These are phyloP conservation scores for Mycothermus thermophilus DNA, from an alignment of 495 filamentous ascomycete genomes.

Conservation along the genomic window DNA sequence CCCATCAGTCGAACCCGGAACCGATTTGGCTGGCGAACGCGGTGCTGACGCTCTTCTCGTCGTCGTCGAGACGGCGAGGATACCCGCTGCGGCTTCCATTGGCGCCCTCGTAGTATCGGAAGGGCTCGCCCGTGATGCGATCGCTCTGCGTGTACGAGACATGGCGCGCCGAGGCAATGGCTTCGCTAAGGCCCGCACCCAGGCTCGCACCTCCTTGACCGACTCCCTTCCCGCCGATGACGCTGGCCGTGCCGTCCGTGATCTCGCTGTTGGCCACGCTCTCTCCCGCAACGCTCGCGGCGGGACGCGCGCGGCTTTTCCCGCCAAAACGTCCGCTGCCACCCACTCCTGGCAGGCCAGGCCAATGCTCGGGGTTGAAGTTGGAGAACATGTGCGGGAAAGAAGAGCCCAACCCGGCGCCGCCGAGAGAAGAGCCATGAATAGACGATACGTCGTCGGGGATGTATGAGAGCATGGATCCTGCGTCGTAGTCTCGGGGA, in stretches of 20 bases:
- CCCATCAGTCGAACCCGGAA: conserved; percentile 79
- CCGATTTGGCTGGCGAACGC: conserved; percentile 92
- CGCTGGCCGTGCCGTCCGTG: conserved; percentile 63
- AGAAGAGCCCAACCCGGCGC: conserved; percentile 59
- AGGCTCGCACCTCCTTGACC: conserved; percentile 63
- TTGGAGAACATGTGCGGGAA: conserved; percentile 94
- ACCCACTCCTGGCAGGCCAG: conserved; percentile 53
- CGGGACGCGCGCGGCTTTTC: conserved; percentile 46
- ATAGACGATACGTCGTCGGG: conserved; percentile 95
- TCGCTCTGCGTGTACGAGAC: conserved; percentile 37
- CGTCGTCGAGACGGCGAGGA: conserved; percentile 76
- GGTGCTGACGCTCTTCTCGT: conserved; percentile 87
- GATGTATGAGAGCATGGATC: conserved; percentile 84
- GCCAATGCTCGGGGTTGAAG: conserved; percentile 81
- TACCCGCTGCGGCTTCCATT: conserved; percentile 55
- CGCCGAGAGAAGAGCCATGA: conserved; percentile 80
- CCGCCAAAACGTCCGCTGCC: conserved; percentile 39
- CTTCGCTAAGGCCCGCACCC: conserved; percentile 62
- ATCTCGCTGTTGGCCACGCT: conserved; percentile 79
- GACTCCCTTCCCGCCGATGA: conserved; percentile 60
- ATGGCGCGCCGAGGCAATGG: conserved; percentile 27
- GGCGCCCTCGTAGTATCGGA: too few species aligned
- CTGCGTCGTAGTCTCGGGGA: conserved; percentile 66
- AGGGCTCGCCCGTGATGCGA: conserved; percentile 52
- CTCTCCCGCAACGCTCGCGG: conserved; percentile 76